Percentiles rank a stretch among this genome's conserved stretches.
Conservation (phyloP, 2,329 filamentous ascomycete genomes). For the Neonectria faginata region DNA sequence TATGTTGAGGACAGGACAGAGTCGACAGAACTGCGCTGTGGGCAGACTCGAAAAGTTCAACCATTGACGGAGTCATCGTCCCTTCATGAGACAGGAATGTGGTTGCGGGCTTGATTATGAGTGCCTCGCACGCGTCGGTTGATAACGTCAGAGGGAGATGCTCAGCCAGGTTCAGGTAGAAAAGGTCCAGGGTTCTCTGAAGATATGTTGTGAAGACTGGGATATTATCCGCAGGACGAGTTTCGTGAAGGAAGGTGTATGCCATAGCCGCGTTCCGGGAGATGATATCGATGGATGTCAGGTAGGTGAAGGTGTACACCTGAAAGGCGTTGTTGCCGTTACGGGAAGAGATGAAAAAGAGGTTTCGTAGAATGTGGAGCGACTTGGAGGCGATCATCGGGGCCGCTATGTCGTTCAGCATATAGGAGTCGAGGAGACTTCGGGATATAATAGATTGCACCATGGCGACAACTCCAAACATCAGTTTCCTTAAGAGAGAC, state of each 20-base stretch:
- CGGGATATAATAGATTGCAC: constrained; percentile 80
- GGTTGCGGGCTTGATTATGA: constrained; percentile 79
- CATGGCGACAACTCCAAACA: constrained; percentile 81
- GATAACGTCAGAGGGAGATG: constrained; percentile 81
- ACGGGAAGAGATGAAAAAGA: constrained; percentile 85
- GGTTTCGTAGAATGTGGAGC: constrained; percentile 78
- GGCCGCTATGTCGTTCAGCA: constrained; percentile 61
- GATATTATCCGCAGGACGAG: constrained; percentile 59
- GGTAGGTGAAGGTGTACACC: constrained; percentile 85
- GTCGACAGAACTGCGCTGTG: constrained; percentile 85
- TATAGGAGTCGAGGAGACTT: constrained; percentile 62
- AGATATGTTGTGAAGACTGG: constrained; percentile 53
- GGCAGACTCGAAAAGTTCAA: constrained; percentile 84
- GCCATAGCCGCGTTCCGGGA: constrained; percentile 75
- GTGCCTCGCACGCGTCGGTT: constrained; percentile 73
- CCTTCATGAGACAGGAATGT: constrained; percentile 72
- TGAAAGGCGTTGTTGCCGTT: constrained; percentile 81
- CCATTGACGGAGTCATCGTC: constrained; percentile 58
- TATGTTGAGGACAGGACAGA: constrained; percentile 83
- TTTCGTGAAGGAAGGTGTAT: constrained; percentile 74
- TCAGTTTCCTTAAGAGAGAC: constrained; percentile 77
- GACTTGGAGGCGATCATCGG: constrained; percentile 77
- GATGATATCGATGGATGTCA: constrained; percentile 85
- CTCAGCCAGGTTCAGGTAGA: constrained; percentile 88
- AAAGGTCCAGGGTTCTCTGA: constrained; percentile 82